Evolutionary conservation across 768 basidiomycete species (phyloP).

Genomic region (Amanita pseudoporphyria): DNA sequence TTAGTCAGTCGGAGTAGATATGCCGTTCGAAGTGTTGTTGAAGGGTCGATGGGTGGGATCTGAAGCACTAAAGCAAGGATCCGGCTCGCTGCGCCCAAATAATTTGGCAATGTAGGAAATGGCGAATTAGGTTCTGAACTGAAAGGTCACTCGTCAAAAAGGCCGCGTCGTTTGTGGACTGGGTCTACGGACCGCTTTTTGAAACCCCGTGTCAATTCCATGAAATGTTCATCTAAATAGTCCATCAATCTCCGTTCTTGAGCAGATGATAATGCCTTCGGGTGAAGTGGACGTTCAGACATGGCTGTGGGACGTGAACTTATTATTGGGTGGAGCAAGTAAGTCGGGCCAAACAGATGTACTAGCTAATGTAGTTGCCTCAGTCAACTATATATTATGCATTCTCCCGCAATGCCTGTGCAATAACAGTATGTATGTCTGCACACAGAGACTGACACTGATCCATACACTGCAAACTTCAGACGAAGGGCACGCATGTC

Average conservation of each 20-base stretch:
- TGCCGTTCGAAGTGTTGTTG: conserved; percentile 53
- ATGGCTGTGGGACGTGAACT: not conserved
- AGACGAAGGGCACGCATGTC: conserved; percentile 2
- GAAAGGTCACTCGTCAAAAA: conserved; percentile 10
- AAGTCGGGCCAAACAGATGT: not conserved
- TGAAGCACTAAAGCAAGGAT: conserved; percentile 58
- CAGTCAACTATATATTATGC: not conserved
- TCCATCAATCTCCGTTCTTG: conserved; percentile 61
- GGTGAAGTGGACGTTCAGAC: not conserved
- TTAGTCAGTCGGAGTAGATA: conserved; percentile 67
- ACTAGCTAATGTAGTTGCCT: not conserved
- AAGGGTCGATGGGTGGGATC: conserved; percentile 67
- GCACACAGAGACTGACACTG: conserved; percentile 59
- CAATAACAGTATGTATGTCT: conserved; percentile 69
- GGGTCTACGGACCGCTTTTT: conserved; percentile 59
- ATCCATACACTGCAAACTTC: conserved; percentile 47
- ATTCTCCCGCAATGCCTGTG: conserved; percentile 53
- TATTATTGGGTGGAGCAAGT: not conserved
- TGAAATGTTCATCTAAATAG: conserved; percentile 56
- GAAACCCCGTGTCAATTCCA: conserved; percentile 56
- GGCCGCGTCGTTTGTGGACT: not conserved
- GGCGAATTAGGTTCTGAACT: conserved; percentile 42
- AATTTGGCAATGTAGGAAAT: conserved; percentile 47
- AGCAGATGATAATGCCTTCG: conserved; percentile 28
- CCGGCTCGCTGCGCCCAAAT: conserved; percentile 46